Conservation (phyloP, 331 rosid species). For the Saraca asoca region DNA sequence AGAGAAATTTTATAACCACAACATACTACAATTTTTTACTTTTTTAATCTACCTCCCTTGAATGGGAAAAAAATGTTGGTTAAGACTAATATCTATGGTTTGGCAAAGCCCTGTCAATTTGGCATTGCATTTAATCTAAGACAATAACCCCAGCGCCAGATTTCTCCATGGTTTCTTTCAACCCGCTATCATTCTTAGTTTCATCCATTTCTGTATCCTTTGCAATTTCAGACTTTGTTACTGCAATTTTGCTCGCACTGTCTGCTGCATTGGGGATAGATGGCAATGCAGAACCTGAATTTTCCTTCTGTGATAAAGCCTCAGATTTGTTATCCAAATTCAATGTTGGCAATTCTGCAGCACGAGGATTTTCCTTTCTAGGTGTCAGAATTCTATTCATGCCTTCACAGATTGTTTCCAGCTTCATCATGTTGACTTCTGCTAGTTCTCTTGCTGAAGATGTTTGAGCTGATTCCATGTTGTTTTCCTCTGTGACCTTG, state of each 20-base stretch:
- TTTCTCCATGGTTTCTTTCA: slow-evolving; percentile 39
- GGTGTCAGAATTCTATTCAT: slow-evolving; percentile 57
- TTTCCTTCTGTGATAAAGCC: too few species aligned
- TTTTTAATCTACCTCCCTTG: slow-evolving; percentile 19
- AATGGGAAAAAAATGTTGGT: slow-evolving; percentile 28
- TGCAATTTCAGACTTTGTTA: slow-evolving; percentile 36
- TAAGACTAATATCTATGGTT: background rate
- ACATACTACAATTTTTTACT: background rate
- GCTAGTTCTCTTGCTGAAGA: slow-evolving; percentile 40
- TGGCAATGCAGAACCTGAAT: too few species aligned
- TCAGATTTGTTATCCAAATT: slow-evolving; percentile 37
- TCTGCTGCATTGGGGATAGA: too few species aligned
- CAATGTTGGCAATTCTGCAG: background rate
- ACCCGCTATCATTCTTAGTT: slow-evolving; percentile 23
- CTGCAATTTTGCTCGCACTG: slow-evolving; percentile 34
- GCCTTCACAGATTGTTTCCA: slow-evolving; percentile 56
- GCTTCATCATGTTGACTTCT: slow-evolving; percentile 33
- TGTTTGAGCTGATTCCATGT: slow-evolving; percentile 41
- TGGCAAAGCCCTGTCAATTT: too few species aligned
- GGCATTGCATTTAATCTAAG: slow-evolving; percentile 34
- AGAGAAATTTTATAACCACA: too few species aligned
- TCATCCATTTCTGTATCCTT: slow-evolving; percentile 45
- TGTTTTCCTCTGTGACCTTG: slow-evolving; percentile 56
- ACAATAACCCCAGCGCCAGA: slow-evolving; percentile 40
- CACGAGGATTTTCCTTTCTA: background rate